phyloP scores from a whole-genome alignment of 2,329 filamentous ascomycete genomes.

The Zymoseptoria tritici region DNA sequence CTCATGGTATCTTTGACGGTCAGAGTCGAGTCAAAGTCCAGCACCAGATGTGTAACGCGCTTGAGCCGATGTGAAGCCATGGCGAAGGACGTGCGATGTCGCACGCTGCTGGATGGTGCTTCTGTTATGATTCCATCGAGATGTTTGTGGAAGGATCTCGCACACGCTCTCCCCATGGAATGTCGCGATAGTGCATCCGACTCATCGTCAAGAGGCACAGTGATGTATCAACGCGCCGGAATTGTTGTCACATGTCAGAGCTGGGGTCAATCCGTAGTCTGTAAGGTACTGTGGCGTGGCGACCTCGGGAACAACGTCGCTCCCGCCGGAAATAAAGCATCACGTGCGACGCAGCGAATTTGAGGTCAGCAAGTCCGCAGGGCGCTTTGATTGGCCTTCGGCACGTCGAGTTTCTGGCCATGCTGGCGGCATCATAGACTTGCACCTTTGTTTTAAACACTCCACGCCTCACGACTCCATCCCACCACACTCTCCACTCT shows the following conservation, averaged over 20 bases:
- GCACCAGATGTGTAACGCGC: conserved; percentile 23
- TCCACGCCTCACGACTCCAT: conserved; percentile 3
- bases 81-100: not conserved
- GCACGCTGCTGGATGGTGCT: not conserved
- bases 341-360: not conserved
- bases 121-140: not conserved
- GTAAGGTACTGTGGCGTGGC: not conserved
- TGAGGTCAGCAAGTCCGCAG: not conserved
- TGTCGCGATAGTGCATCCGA: not conserved
- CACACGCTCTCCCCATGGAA: not conserved
- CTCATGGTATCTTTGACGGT: conserved; percentile 40
- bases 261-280: too few relatives aligned
- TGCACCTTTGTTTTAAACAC: not conserved
- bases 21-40: conserved; percentile 45
- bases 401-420: not conserved
- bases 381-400: not conserved
- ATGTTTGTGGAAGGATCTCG: not conserved
- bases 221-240: not conserved
- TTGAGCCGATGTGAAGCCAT: conserved; percentile 8
- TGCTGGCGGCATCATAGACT: not conserved
- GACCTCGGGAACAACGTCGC: not conserved
- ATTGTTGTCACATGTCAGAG: not conserved
- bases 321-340: too few relatives aligned
- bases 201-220: not conserved
- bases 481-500: conserved; percentile 15